phyloP scores from a whole-genome alignment of 345 rosid genomes.

The Durio zibethinus region DNA sequence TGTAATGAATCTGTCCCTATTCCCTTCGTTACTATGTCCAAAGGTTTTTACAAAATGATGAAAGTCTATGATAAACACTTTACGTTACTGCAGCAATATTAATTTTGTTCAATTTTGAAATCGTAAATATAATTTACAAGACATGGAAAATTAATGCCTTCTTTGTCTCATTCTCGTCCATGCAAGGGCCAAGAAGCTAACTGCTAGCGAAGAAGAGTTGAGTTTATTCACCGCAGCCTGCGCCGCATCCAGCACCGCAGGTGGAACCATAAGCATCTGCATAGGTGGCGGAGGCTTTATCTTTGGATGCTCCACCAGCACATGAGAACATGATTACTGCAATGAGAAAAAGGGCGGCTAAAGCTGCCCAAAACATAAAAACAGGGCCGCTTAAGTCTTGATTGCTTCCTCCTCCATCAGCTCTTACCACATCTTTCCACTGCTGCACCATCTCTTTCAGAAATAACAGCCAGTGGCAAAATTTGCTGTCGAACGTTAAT shows the following conservation, averaged over 20 bases:
- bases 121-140: too few species aligned
- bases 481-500: neutral
- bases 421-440: neutral
- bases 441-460: neutral
- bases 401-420: neutral
- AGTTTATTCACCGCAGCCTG: neutral
- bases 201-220: neutral
- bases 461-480: neutral
- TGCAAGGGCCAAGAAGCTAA: too few species aligned
- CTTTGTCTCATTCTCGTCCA: neutral
- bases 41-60: neutral
- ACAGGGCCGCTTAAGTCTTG: neutral
- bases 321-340: constrained; percentile 6
- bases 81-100: neutral
- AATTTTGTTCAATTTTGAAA: too few species aligned
- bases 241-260: constrained; percentile 10
- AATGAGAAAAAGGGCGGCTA: neutral
- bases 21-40: neutral
- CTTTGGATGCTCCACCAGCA: constrained; percentile 12
- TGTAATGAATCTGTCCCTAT: neutral
- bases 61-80: neutral
- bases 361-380: constrained; percentile 1
- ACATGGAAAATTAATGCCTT: neutral
- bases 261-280: neutral
- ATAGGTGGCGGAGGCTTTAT: constrained; percentile 4